These are phyloP conservation scores for Dictyostelium citrinum DNA, from an alignment of 78 protist genomes.

Conservation along the genomic window DNA sequence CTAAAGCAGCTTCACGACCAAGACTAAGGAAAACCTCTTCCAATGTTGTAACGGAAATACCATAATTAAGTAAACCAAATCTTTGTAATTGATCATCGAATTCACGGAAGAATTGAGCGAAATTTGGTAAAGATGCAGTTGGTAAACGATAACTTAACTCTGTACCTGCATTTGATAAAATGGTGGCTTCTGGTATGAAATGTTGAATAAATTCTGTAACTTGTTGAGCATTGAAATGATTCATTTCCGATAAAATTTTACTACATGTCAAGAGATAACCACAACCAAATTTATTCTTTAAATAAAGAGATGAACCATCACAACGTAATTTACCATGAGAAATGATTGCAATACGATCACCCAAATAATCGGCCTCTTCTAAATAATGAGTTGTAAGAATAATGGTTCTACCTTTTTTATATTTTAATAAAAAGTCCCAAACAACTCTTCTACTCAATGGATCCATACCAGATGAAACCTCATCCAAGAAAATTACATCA, in stretches of 20 bases:
- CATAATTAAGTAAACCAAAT: constrained; percentile 22
- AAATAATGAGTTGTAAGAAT: constrained; percentile 93
- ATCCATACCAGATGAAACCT: constrained; percentile 89
- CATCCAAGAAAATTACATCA: constrained; percentile 84
- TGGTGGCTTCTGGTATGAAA: constrained; percentile 15
- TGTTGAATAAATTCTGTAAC: constrained; percentile 20
- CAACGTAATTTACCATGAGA: constrained; percentile 79
- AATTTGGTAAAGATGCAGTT: neutral
- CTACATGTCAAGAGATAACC: constrained; percentile 87
- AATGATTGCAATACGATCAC: constrained; percentile 95
- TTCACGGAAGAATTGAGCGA: constrained; percentile 28
- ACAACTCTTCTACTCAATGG: constrained; percentile 74
- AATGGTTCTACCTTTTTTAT: constrained; percentile 78
- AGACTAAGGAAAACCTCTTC: constrained; percentile 51
- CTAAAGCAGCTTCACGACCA: neutral
- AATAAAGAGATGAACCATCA: constrained; percentile 84
- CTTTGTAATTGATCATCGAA: neutral
- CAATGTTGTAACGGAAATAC: constrained; percentile 46
- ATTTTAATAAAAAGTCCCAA: constrained; percentile 84
- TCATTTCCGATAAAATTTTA: neutral
- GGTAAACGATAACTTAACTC: constrained; percentile 31
- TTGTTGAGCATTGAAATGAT: neutral
- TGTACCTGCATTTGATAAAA: constrained; percentile 44
- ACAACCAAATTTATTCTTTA: constrained; percentile 89
- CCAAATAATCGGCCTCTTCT: constrained; percentile 97